Percentiles rank a stretch among this genome's conserved stretches.
Conservation (phyloP, 73 alveolate genomes). For the Paramecium sexaurelia region DNA sequence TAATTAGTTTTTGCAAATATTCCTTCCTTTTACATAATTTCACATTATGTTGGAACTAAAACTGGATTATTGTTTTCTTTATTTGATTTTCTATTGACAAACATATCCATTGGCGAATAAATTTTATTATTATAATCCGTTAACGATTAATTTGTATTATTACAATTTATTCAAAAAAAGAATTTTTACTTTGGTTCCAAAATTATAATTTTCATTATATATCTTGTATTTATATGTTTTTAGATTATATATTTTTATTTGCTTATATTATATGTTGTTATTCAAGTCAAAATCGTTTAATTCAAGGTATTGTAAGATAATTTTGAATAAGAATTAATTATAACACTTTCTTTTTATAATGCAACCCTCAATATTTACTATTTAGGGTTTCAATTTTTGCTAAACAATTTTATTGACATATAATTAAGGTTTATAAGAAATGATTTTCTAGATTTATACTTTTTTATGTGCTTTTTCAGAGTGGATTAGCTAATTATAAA, state of each 20-base stretch:
- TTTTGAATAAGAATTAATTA: no score
- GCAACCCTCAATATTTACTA: background rate
- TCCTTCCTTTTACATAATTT: background rate
- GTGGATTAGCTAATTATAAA: background rate
- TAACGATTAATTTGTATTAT: background rate
- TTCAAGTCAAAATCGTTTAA: no score
- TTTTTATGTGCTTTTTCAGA: background rate
- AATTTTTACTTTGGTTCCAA: no score
- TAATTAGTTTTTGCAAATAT: background rate
- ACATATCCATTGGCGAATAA: conserved; percentile 24
- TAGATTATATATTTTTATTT: no score
- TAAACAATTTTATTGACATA: background rate
- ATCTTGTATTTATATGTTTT: no score
- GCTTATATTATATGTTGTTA: no score
- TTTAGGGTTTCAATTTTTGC: background rate
- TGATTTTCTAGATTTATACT: background rate
- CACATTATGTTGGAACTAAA: background rate
- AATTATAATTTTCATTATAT: no score
- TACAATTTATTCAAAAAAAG: background rate
- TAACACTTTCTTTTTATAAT: no score
- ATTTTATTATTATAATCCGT: background rate
- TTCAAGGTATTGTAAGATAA: no score
- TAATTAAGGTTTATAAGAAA: no score
- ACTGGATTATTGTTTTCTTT: conserved; percentile 43
- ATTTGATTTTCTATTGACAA: background rate